phyloP scores from a whole-genome alignment of 768 basidiomycete genomes.

The Lactarius indigo region DNA sequence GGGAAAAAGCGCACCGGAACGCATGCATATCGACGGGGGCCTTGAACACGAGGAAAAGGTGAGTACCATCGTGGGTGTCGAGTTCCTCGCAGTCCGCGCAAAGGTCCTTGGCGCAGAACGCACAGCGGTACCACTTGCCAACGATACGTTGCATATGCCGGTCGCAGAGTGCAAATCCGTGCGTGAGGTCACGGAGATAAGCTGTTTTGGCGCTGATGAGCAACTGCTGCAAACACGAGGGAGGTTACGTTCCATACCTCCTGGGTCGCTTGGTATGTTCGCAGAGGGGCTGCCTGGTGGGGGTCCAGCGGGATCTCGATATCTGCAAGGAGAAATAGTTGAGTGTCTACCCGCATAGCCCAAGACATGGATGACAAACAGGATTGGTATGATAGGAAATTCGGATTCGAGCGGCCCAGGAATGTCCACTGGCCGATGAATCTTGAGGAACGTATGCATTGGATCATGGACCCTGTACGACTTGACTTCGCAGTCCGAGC shows the following conservation, averaged over 20 bases:
- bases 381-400: conserved; percentile 59
- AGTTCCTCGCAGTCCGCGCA: conserved; percentile 70
- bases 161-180: conserved; percentile 76
- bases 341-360: background rate
- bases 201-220: too few relatives aligned
- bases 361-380: conserved; percentile 43
- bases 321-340: conserved; percentile 41
- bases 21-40: conserved; percentile 73
- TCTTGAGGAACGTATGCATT: conserved; percentile 83
- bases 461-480: conserved; percentile 83
- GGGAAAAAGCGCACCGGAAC: conserved; percentile 51
- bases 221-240: conserved; percentile 15
- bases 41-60: conserved; percentile 88
- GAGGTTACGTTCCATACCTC: conserved; percentile 40
- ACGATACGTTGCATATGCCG: conserved; percentile 75
- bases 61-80: conserved; percentile 78
- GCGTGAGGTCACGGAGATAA: conserved; percentile 40
- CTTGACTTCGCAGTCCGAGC: conserved; percentile 69
- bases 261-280: conserved; percentile 44
- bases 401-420: conserved; percentile 47
- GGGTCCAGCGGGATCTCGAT: conserved; percentile 60
- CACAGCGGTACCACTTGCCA: conserved; percentile 92
- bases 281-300: conserved; percentile 32
- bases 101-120: conserved; percentile 78
- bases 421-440: conserved; percentile 69